These are phyloP conservation scores for Teratosphaeria epicoccoides DNA, from an alignment of 2,329 filamentous ascomycete species.

Conservation along the genomic window DNA sequence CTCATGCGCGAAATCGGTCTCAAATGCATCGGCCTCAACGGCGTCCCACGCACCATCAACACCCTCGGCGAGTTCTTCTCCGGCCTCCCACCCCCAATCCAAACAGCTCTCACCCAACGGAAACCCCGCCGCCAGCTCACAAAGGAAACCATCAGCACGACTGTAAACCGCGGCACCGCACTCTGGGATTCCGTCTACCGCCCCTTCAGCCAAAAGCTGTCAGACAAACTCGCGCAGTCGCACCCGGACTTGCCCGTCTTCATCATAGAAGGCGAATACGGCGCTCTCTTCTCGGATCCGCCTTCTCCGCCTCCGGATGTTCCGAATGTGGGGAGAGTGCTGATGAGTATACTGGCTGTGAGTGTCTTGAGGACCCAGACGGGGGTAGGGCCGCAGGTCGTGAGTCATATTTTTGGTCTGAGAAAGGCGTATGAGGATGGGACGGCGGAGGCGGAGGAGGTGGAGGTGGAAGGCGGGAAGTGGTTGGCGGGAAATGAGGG, in stretches of 20 bases:
- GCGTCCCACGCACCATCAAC: constrained; percentile 70
- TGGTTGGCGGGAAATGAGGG: constrained; percentile 59
- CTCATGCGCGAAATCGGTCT: constrained; percentile 65
- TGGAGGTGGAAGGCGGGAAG: constrained; percentile 47
- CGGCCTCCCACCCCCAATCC: constrained; percentile 48
- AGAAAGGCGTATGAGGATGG: constrained; percentile 66
- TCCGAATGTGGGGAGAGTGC: constrained; percentile 54
- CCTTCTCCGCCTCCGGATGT: constrained; percentile 18
- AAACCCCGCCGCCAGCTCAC: constrained; percentile 30
- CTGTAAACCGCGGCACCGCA: constrained; percentile 47
- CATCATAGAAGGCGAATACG: constrained; percentile 67
- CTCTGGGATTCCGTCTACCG: constrained; percentile 71
- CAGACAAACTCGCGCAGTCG: constrained; percentile 57
- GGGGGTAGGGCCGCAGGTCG: constrained; percentile 71
- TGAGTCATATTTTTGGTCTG: constrained; percentile 71
- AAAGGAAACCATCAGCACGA: constrained; percentile 36
- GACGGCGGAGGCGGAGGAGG: constrained; percentile 38
- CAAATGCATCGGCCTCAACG: constrained; percentile 72
- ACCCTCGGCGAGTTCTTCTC: constrained; percentile 61
- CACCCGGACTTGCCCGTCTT: constrained; percentile 76
- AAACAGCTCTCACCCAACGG: constrained; percentile 35
- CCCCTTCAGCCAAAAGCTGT: constrained; percentile 62
- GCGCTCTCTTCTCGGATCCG: constrained; percentile 61
- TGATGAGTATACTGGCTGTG: constrained; percentile 65
- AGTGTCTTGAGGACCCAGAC: constrained; percentile 67